These are phyloP conservation scores for Metschnikowia noctiluminum DNA, from an alignment of 805 yeast species.

Conservation along the genomic window DNA sequence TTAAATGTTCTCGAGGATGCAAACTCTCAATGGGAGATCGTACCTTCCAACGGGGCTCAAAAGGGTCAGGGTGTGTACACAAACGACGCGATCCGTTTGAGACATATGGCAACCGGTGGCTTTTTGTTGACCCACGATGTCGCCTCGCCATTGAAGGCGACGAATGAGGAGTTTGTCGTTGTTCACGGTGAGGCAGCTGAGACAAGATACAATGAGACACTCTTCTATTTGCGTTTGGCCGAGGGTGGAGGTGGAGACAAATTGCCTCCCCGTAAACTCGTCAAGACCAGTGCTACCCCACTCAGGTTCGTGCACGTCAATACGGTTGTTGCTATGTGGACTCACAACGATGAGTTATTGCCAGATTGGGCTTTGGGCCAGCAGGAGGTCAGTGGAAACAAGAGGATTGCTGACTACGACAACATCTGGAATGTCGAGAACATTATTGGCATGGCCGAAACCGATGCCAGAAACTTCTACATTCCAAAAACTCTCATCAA, in stretches of 20 bases:
- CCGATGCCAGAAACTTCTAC: constrained; percentile 59
- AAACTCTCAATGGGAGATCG: constrained; percentile 83
- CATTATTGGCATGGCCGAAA: constrained; percentile 51
- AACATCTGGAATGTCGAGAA: constrained; percentile 76
- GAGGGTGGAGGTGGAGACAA: constrained; percentile 36
- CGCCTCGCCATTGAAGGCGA: constrained; percentile 87
- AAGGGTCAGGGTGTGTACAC: constrained; percentile 44
- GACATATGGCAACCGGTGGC: constrained; percentile 78
- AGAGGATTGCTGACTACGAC: constrained; percentile 62
- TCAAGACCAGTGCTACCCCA: constrained; percentile 68
- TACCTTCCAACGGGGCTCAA: constrained; percentile 53
- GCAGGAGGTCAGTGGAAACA: constrained; percentile 94
- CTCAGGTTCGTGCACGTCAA: constrained; percentile 77
- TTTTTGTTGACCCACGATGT: constrained; percentile 88
- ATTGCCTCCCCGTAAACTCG: constrained; percentile 39
- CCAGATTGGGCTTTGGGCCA: constrained; percentile 96
- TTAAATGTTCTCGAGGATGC: constrained; percentile 36
- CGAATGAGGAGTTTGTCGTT: constrained; percentile 92
- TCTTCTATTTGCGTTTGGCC: constrained; percentile 67
- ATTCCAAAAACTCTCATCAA: constrained; percentile 60
- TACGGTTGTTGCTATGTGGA: constrained; percentile 91
- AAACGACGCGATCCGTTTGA: constrained; percentile 73
- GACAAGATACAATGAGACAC: constrained; percentile 62
- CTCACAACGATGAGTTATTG: constrained; percentile 74
- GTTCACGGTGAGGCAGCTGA: constrained; percentile 58